Conservation (phyloP, 768 basidiomycete species). For the Pleurotus sapidus region DNA sequence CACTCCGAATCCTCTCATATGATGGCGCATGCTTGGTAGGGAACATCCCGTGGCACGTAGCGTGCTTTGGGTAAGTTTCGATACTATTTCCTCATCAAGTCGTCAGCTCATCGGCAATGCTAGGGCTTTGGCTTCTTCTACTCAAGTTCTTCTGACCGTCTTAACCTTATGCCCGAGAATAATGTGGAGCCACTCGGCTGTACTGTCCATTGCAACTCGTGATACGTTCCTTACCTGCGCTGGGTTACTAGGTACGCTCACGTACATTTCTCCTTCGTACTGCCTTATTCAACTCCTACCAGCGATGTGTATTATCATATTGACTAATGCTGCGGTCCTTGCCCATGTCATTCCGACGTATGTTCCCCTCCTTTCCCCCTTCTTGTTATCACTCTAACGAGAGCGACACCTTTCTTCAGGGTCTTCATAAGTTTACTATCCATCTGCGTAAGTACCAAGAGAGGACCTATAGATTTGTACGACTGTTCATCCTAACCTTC, state of each 20-base stretch:
- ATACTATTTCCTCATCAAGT: too few species aligned
- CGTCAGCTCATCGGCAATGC: neutral
- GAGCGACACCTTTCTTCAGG: neutral
- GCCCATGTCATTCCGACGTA: conserved; percentile 4
- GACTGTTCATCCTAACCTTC: neutral
- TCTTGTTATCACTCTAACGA: neutral
- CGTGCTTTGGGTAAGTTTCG: neutral
- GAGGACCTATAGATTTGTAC: too few species aligned
- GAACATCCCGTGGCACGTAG: conserved; percentile 1
- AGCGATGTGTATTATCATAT: neutral
- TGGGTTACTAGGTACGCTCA: neutral
- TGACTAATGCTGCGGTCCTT: neutral
- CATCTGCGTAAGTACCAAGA: neutral
- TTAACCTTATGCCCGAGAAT: neutral
- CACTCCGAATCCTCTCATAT: neutral
- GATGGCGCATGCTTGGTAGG: neutral
- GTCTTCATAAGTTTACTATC: conserved; percentile 1
- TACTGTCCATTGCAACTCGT: neutral
- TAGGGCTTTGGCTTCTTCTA: neutral
- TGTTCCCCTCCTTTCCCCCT: neutral
- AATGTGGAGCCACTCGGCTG: neutral
- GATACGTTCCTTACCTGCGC: neutral
- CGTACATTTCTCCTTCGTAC: too few species aligned
- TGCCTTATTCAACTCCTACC: too few species aligned
- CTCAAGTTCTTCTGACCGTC: neutral